Evolutionary conservation across 257 asterid species (phyloP), one percentile per base, ranked within the genome.

Genomic region (Primulina huaijiensis): DNA sequence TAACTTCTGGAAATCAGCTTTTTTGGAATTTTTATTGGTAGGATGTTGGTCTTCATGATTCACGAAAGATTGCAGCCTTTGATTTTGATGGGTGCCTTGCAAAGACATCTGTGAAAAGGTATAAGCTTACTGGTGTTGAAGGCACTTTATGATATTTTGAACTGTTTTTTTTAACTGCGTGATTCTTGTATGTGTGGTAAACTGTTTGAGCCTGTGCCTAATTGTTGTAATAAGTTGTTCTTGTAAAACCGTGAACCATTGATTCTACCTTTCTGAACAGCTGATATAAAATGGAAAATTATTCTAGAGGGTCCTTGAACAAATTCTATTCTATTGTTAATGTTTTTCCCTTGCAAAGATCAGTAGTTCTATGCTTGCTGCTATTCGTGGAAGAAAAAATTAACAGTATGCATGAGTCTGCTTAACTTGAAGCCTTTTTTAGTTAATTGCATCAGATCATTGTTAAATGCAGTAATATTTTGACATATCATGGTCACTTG

Each of bases 31-130:
- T 57, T 16, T 52, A 60, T 60, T 76, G 72, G 46, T 65, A 90
- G 98, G 97, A 78, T 60, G 95, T 89, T n/a, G 92, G 83, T 46
- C 92, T 89, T 76, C 89, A 64, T 17, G 99, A 86, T 79, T 93
- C 97, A 35, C 63, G 38, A 57, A 90, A 88, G 75, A 90, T 93
- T 74, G 99, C 96, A n/a, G 98, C 98, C 56, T 93, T 93, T 83
- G 98, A 93, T 86, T 93, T 93, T 83, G 99, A 93, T 79, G 99
- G 99, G 72, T 90, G 97, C 73, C 94, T 90, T 65, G 99, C 90
- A 6, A 89, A 86, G 64, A 90, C 97, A 74, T 80, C 89, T 46
- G 96, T 93, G 80, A 87, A 68, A 73, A 90, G 86, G 98, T 93
- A 84, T 29, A 64, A n/a, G n/a, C 12, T 60, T 64, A 40, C 67